Base-by-base conservation (phyloP, 805 yeast species). In the Kuraishia capsulata region DNA sequence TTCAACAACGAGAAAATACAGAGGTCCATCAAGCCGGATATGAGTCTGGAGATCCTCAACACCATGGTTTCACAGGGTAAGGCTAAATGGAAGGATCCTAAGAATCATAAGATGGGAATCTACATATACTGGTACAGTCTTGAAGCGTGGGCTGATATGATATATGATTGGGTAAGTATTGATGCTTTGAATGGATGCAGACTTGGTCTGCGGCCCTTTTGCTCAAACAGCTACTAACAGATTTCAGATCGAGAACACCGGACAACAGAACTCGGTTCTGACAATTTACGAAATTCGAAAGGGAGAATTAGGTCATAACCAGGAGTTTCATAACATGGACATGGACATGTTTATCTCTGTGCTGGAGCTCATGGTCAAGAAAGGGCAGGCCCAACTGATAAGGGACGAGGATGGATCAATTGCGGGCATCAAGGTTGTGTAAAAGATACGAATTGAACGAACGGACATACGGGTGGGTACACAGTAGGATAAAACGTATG, bases 271-370 rank as follows among this genome's bases (percentile, higher is more conserved):
- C 4, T 66, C 81, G 1, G 81, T 90, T 2, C 60, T 90, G 37
- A 90, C 97, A 0, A 57, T 88, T 13, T 88, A 84, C 56, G 97
- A 90, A 57, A 55, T 90, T 28, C 65, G 80, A 0, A 72, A 75
- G 41, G 81, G 84, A 38, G 90, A 82, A 33, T 57, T 72, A 38
- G 71, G 75, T 1, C 41, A 54, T 2, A 64, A 68, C 4, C 76
- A 78, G 49, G 81, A 73, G 33, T 78, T 89, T 47, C 67, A 68
- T 39, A 76, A 76, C 11, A 69, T 88, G 46, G 87, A 84, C 46
- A 63, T 71, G 28, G 51, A 54, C 11, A 51, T 86, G 11, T 56
- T 89, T 41, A 62, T 67, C 9, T 61, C 62, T 43, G 76, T 81
- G 2, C 52, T 87, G 14, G 73, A 71, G 20, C 64, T 69, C 1